A percentile compares a stretch with the other conserved stretches of the same genome.
These are phyloP conservation scores for Chlamydomonas incerta DNA, from an alignment of 139 green algal species.

Conservation along the genomic window DNA sequence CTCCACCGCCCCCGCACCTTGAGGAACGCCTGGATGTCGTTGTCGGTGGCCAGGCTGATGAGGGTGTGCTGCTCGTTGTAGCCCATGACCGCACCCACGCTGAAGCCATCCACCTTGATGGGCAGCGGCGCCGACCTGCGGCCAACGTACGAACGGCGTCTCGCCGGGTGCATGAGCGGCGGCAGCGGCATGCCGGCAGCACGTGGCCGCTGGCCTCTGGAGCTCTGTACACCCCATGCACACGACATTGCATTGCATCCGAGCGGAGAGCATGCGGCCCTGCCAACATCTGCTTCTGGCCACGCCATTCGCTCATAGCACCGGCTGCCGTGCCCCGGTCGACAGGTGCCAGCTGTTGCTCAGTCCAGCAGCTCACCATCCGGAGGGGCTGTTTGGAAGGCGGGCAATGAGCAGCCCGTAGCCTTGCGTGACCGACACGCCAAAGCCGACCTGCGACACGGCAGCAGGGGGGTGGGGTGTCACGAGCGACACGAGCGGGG, in stretches of 20 bases:
- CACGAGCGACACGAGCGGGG: no score
- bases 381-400: constrained; percentile 41
- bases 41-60: constrained; percentile 54
- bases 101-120: constrained; percentile 70
- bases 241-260: no score
- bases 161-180: no score
- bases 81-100: constrained; percentile 67
- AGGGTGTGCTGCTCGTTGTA: constrained; percentile 66
- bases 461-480: not conserved
- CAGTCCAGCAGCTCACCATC: constrained; percentile 48
- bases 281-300: no score
- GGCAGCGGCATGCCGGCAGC: no score
- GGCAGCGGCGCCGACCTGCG: constrained; percentile 66
- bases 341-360: no score
- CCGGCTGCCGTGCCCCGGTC: no score
- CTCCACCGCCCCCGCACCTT: constrained; percentile 27
- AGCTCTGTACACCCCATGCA: no score
- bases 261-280: no score
- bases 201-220: no score
- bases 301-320: no score
- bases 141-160: no score
- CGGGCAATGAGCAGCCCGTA: constrained; percentile 63
- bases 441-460: constrained; percentile 62
- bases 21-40: constrained; percentile 62
- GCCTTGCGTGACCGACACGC: constrained; percentile 67